A percentile compares a stretch with the other conserved stretches of the same genome.
These are phyloP conservation scores for Letharia columbiana DNA, from an alignment of 495 filamentous ascomycete species.

Conservation along the genomic window DNA sequence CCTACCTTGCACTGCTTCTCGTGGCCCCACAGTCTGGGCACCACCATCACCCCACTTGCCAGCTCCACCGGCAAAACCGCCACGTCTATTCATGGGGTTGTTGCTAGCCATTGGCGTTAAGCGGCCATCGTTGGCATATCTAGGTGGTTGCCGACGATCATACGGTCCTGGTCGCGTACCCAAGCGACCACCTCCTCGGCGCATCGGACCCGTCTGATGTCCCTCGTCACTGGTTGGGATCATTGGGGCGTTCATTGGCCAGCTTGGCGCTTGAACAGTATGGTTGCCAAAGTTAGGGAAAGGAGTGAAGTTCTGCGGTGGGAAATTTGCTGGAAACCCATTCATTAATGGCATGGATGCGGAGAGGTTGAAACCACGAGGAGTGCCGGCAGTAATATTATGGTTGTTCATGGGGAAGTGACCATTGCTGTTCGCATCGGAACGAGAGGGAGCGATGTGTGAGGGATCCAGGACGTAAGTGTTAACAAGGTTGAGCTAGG, in stretches of 20 bases:
- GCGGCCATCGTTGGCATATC: conserved; percentile 30
- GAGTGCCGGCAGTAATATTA: conserved; percentile 68
- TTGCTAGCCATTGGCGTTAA: conserved; percentile 30
- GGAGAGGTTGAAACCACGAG: conserved; percentile 83
- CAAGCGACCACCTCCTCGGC: conserved; percentile 45
- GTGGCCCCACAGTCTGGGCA: conserved; percentile 65
- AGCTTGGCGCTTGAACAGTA: conserved; percentile 39
- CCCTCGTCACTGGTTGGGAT: conserved; percentile 33
- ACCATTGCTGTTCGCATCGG: conserved; percentile 94
- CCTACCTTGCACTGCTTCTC: conserved; percentile 80
- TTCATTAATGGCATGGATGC: conserved; percentile 50
- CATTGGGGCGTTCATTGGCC: conserved; percentile 35
- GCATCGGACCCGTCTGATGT: conserved; percentile 52
- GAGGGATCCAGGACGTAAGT: conserved; percentile 87
- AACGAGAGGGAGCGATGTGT: conserved; percentile 82
- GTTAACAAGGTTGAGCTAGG: conserved; percentile 77
- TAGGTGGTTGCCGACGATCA: conserved; percentile 41
- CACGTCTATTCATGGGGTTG: conserved; percentile 19
- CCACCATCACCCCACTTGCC: conserved; percentile 58
- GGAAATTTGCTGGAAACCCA: conserved; percentile 35
- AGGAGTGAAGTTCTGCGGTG: conserved; percentile 39
- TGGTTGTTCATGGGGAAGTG: conserved; percentile 80
- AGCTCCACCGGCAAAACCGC: conserved; percentile 40
- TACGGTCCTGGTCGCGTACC: conserved; percentile 48
- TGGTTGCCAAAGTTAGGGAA: conserved; percentile 37